phyloP scores from a whole-genome alignment of 306 rosid species.

The Sophora flavescens region DNA sequence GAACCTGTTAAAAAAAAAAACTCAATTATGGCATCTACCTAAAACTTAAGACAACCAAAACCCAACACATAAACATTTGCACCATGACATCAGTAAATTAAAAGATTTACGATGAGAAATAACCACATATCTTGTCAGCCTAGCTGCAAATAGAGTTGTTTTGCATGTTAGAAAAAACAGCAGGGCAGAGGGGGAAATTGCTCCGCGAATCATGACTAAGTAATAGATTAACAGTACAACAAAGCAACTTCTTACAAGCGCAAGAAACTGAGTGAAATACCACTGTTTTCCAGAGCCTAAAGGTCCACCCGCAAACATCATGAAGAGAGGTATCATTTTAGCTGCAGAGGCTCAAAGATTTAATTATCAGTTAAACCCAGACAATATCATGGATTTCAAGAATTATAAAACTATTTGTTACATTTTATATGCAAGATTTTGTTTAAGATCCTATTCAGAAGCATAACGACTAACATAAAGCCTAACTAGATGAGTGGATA shows the following conservation, averaged over 20 bases:
- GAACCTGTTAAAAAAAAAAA: constrained; percentile 63
- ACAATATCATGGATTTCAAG: constrained; percentile 32
- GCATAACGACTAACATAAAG: constrained; percentile 7
- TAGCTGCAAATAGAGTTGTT: constrained; percentile 2
- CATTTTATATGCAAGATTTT: background rate
- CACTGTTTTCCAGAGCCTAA: constrained; percentile 96
- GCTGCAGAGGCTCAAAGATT: constrained; percentile 67
- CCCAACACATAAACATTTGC: constrained; percentile 24
- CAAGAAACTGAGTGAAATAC: constrained; percentile 57
- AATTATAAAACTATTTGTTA: background rate
- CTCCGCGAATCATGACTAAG: constrained; percentile 7
- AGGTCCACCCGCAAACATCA: constrained; percentile 98
- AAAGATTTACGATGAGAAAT: background rate
- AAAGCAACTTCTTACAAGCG: constrained; percentile 32
- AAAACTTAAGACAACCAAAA: constrained; percentile 9
- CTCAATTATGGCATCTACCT: constrained; percentile 18
- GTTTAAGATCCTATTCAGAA: constrained; percentile 33
- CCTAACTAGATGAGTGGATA: constrained; percentile 14
- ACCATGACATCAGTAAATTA: constrained; percentile 19
- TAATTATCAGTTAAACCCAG: constrained; percentile 33
- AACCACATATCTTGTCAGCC: background rate
- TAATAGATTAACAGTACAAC: constrained; percentile 29
- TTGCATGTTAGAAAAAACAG: constrained; percentile 12
- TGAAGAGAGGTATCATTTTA: constrained; percentile 95
- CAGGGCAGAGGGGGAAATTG: constrained; percentile 3